Base-by-base conservation (phyloP, 495 filamentous ascomycete genomes). In the Penicillium mononematosum region DNA sequence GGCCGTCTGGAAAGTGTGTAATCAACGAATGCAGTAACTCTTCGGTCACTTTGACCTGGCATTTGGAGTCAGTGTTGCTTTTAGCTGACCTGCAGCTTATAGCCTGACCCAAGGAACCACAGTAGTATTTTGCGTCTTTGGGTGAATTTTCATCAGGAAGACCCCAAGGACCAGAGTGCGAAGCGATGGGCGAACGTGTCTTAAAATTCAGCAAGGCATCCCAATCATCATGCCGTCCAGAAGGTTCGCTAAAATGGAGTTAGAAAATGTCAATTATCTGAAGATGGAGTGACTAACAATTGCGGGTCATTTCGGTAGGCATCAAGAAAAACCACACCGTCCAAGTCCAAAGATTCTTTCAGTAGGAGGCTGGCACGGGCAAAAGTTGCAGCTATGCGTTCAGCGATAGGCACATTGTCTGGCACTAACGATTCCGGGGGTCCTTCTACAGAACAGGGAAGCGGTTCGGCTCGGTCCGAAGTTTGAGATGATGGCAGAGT, bases 241-340 rank as follows among this genome's bases (percentile, higher is more conserved):
- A 24, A n/a, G 19, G 8, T 45, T 53, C 41, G 14, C 51, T 53
- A 45, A 16, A 38, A n/a, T 2, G 20, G 8, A 31, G 41, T 53
- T 53, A 53, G 27, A 32, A 22, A 34, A 1, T 3, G 20, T 29
- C 41, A 31, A 45, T n/a, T 14, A 36, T 17, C 12, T 2, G 34
- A 16, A 20, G 27, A 32, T 10, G 31, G 39, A 12, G 19, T 11
- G 1, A 50, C 46, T 34, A 11, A 57, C 55, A 57, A 57, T 51
- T 57, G 55, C 10, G 55, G 48, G 17, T 57, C 55, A 44, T 50
- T 57, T 7, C 48, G 46, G 29, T 50, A 25, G 24, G 71, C 68
- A 55, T 76, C 72, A 14, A 73, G 59, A 47, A 76, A 75, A 5
- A 70, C 38, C 10, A 74, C 73, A 6, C 73, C 73, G 34, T 74